Evolutionary conservation across 2,329 filamentous ascomycete species (phyloP).

Genomic region (Akanthomyces muscarius): DNA sequence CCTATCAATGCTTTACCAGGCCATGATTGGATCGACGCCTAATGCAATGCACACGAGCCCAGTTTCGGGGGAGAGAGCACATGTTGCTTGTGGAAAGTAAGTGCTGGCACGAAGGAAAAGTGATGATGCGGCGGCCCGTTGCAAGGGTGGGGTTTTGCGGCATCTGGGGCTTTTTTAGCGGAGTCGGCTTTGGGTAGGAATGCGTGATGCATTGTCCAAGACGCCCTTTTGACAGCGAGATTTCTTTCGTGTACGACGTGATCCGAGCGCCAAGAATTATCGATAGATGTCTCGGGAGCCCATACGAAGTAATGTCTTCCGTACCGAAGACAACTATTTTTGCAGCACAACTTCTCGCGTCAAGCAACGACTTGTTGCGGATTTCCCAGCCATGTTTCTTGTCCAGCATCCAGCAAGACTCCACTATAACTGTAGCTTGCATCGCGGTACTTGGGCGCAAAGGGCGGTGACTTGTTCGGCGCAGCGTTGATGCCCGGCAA

Average conservation of each 20-base stretch:
- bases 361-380: background rate
- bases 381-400: background rate
- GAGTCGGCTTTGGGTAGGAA: slow-evolving; percentile 4
- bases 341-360: background rate
- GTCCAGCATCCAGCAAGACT: background rate
- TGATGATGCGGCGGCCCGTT: slow-evolving; percentile 14
- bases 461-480: slow-evolving; percentile 13
- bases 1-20: too few species aligned
- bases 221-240: background rate
- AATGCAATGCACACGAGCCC: background rate
- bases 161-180: slow-evolving; percentile 1
- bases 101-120: slow-evolving; percentile 1
- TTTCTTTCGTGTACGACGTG: background rate
- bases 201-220: background rate
- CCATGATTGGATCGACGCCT: background rate
- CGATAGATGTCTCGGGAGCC: background rate
- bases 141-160: slow-evolving; percentile 3
- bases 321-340: too few species aligned
- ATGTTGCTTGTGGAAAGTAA: background rate
- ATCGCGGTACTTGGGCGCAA: slow-evolving; percentile 11
- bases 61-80: background rate
- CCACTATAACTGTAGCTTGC: background rate
- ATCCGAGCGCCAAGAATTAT: background rate
- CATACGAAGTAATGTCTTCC: background rate
- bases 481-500: slow-evolving; percentile 7